Percentiles rank a stretch among this genome's conserved stretches.
Evolutionary conservation across 495 filamentous ascomycete genomes (phyloP).

Genomic region (Glutinoglossum americanum): DNA sequence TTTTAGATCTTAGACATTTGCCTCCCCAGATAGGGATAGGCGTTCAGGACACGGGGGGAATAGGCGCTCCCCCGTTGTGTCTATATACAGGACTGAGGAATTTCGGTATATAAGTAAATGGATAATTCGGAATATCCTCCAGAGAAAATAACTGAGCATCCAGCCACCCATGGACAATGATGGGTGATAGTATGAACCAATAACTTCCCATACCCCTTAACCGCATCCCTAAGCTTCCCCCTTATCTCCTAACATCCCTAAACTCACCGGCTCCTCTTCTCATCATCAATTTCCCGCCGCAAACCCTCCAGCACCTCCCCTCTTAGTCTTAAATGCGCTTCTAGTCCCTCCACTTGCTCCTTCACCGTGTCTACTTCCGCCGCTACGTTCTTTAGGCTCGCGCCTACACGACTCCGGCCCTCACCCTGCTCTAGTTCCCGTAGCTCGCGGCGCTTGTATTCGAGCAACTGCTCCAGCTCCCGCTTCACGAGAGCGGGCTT

Average conservation of each 20-base stretch:
- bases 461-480: conserved; percentile 75
- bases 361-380: conserved; percentile 22
- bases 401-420: conserved; percentile 11
- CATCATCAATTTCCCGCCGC: conserved; percentile 34
- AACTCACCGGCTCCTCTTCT: conserved; percentile 22
- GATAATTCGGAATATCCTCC: neutral
- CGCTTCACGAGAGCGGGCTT: conserved; percentile 76
- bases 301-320: conserved; percentile 32
- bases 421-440: conserved; percentile 23
- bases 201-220: no score
- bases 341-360: conserved; percentile 24
- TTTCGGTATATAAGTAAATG: neutral
- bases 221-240: neutral
- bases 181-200: neutral
- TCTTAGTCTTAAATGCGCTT: conserved; percentile 18
- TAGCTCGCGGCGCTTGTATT: conserved; percentile 50
- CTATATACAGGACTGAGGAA: no score
- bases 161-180: no score
- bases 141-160: no score
- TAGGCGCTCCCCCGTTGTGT: no score
- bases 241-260: neutral
- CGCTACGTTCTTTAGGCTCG: conserved; percentile 27
- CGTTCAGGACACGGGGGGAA: no score
- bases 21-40: no score
- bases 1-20: no score